Evolutionary conservation across 257 asterid species (phyloP), one percentile per base, ranked within the genome.

Genomic region (Lithospermum erythrorhizon): DNA sequence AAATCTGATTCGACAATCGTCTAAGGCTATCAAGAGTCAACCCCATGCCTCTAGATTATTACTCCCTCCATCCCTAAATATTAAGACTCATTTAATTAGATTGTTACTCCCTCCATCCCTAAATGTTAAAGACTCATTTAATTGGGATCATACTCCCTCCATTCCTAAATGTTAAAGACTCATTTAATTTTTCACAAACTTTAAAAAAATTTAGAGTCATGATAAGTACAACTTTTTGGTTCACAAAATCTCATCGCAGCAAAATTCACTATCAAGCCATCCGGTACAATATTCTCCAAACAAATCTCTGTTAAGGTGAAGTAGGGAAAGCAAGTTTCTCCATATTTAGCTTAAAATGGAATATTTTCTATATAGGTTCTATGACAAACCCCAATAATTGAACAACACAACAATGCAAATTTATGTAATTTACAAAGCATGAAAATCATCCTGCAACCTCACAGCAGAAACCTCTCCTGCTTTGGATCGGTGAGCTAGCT

Each of bases 401-500:
- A 11, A 56, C 27, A 56, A 22, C 18, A 30, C 29, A 21, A 21
- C 11, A 56, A 56, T 37, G 17, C 35, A 22, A 22, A 24, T 22
- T 7, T 55, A 9, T 48, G 53, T 62, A 51, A 27, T 35, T 58
- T 52, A 52, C 24, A 22, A 56, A 53, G 57, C 24, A n/a, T 22
- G 23, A 16, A 4, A 56, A 58, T 14, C 65, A 11, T 9, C 21
- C 15, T 20, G 6, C 53, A 21, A 49, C 65, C 23, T 45, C 64
- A 27, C 14, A 61, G 21, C 20, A 3, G 23, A 6, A 51, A 23
- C 30, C 15, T 18, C 61, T 21, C 22, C n/a, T 22, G 55, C 19
- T 32, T 58, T 22, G 58, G 55, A 63, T 51, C 59, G 23, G 59
- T 45, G 58, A n/a, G 63, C 66, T 52, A 25, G 78, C 68, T 75